Evolutionary conservation across 805 yeast species (phyloP).

Genomic region (Sungouiella thailandica): DNA sequence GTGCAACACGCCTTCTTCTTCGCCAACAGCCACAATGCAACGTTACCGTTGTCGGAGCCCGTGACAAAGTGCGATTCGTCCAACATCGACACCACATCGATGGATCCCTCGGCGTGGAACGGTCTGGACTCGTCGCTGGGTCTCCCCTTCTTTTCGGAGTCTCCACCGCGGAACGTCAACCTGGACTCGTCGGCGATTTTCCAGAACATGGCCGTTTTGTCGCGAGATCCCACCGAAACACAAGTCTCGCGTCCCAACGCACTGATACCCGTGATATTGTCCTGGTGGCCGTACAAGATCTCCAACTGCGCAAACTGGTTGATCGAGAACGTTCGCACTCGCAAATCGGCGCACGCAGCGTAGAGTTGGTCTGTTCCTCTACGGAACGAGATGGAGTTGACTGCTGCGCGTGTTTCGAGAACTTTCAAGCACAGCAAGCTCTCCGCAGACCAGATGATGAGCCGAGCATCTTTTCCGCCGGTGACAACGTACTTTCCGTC

Average conservation of each 20-base stretch:
- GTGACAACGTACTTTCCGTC: constrained; percentile 88
- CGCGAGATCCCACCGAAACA: constrained; percentile 93
- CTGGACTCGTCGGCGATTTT: constrained; percentile 94
- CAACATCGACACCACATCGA: constrained; percentile 84
- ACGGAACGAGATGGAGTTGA: constrained; percentile 72
- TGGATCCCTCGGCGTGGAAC: constrained; percentile 73
- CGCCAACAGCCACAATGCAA: constrained; percentile 84
- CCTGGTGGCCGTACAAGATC: constrained; percentile 93
- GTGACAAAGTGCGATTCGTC: constrained; percentile 92
- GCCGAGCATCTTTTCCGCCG: constrained; percentile 80
- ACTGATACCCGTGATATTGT: constrained; percentile 72
- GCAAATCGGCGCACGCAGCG: constrained; percentile 89
- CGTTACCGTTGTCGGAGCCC: constrained; percentile 90
- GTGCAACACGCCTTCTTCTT: constrained; percentile 83
- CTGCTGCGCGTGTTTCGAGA: constrained; percentile 70
- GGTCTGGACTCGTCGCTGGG: constrained; percentile 20
- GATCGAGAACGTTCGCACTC: constrained; percentile 80
- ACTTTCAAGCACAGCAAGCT: constrained; percentile 71
- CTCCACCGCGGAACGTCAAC: constrained; percentile 90
- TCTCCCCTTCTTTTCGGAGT: constrained; percentile 42
- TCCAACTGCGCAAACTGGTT: constrained; percentile 87
- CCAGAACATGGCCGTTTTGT: constrained; percentile 94
- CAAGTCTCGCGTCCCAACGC: constrained; percentile 86
- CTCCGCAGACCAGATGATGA: constrained; percentile 84
- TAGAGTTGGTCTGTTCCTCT: constrained; percentile 78